Percentiles rank a stretch among this genome's conserved stretches.
Conservation (phyloP, 1,284 basidiomycete genomes). For the Afroboletus lepidellus region DNA sequence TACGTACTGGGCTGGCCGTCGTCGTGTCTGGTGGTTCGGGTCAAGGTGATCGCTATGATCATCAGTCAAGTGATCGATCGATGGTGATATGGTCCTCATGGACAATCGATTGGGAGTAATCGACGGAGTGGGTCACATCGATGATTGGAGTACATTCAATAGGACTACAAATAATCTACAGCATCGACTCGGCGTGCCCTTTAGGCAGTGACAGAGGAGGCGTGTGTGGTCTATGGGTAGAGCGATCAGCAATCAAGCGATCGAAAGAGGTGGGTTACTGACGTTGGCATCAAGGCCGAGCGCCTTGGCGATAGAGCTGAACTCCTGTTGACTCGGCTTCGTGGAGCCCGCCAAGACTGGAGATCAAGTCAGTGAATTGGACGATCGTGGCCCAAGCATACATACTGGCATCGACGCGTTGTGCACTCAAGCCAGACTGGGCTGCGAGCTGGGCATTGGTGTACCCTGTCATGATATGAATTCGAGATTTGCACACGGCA, state of each 20-base stretch:
- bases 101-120: background rate
- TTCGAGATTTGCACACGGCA: background rate
- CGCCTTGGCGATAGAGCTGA: slow-evolving; percentile 46
- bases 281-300: slow-evolving; percentile 41
- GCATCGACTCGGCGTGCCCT: background rate
- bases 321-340: slow-evolving; percentile 51
- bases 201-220: background rate
- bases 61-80: background rate
- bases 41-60: background rate
- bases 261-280: slow-evolving; percentile 2
- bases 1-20: background rate
- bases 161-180: slow-evolving; percentile 14
- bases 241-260: background rate
- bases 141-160: slow-evolving; percentile 2
- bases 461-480: slow-evolving; percentile 38
- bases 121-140: background rate
- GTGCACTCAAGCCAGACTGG: slow-evolving; percentile 40
- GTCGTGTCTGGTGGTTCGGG: background rate
- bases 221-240: background rate
- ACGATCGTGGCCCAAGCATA: background rate
- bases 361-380: background rate
- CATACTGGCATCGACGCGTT: slow-evolving; percentile 53
- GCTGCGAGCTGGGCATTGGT: slow-evolving; percentile 48
- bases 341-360: slow-evolving; percentile 52
- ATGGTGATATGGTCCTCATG: background rate